Conservation (phyloP, 805 yeast species). For the Sungouiozyma ichnusensis region DNA sequence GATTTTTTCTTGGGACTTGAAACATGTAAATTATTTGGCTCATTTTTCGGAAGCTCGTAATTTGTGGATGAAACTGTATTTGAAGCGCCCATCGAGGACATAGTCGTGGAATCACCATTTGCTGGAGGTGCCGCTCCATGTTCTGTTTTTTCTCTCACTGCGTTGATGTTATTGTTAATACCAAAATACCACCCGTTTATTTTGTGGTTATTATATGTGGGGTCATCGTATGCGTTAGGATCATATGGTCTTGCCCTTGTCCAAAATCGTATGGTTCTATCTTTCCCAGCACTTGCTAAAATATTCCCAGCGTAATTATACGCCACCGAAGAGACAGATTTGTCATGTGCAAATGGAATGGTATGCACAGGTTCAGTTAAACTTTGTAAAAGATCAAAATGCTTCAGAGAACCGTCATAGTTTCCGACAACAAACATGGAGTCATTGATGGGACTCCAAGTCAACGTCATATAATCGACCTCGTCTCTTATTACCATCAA, state of each 20-base stretch:
- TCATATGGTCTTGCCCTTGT: conserved; percentile 86
- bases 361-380: conserved; percentile 37
- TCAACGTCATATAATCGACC: conserved; percentile 70
- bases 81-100: not conserved
- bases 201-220: conserved; percentile 61
- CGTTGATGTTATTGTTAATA: conserved; percentile 29
- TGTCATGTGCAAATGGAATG: conserved; percentile 90
- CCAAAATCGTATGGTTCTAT: conserved; percentile 90
- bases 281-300: conserved; percentile 86
- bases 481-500: conserved; percentile 67
- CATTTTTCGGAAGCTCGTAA: conserved; percentile 1
- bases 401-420: conserved; percentile 78
- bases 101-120: not conserved
- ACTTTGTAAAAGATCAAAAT: conserved; percentile 43
- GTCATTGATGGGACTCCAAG: conserved; percentile 90
- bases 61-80: not conserved
- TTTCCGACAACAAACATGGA: conserved; percentile 74
- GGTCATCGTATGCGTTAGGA: conserved; percentile 69
- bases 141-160: conserved; percentile 27
- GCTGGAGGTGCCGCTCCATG: conserved; percentile 28
- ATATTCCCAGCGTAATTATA: conserved; percentile 94
- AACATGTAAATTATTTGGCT: not conserved
- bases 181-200: conserved; percentile 47
- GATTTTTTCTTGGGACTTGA: not conserved
- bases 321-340: conserved; percentile 79